phyloP scores from a whole-genome alignment of 2,329 filamentous ascomycete species.

The Aspergillus fischeri region DNA sequence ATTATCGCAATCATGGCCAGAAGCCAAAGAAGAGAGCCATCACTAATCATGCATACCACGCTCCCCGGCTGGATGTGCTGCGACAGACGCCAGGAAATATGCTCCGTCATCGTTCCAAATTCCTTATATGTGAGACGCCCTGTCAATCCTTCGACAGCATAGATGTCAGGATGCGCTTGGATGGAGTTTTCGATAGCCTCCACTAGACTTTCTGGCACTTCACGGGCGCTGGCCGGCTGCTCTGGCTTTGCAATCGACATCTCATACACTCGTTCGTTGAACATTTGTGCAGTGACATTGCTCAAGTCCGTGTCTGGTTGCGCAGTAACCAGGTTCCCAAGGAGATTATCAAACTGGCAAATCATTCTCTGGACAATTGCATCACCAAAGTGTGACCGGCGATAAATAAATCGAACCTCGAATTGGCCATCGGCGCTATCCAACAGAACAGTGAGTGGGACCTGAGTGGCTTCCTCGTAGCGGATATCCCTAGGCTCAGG shows the following conservation, averaged over 20 bases:
- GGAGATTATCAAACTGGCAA: not conserved
- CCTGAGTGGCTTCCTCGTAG: not conserved
- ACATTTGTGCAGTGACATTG: not conserved
- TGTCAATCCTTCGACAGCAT: not conserved
- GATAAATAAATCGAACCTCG: not conserved
- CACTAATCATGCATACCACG: not conserved
- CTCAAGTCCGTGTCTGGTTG: not conserved
- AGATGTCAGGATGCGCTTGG: not conserved
- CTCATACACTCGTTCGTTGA: not conserved
- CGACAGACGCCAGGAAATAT: not conserved
- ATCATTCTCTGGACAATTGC: not conserved
- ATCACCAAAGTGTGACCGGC: not conserved
- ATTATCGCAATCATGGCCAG: not conserved
- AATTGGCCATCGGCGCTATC: not conserved
- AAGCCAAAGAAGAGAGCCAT: not conserved
- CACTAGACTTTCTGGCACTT: not conserved
- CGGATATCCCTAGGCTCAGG: not conserved
- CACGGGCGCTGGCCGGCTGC: not conserved
- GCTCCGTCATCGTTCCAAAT: not conserved
- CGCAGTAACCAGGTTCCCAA: not conserved
- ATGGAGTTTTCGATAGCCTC: not conserved
- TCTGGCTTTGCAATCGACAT: not conserved
- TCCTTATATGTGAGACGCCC: not conserved
- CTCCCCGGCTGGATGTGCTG: not conserved
- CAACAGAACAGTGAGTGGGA: not conserved